Base-by-base conservation (phyloP, 2,329 filamentous ascomycete species). In the Fusarium pseudoanthophilum region DNA sequence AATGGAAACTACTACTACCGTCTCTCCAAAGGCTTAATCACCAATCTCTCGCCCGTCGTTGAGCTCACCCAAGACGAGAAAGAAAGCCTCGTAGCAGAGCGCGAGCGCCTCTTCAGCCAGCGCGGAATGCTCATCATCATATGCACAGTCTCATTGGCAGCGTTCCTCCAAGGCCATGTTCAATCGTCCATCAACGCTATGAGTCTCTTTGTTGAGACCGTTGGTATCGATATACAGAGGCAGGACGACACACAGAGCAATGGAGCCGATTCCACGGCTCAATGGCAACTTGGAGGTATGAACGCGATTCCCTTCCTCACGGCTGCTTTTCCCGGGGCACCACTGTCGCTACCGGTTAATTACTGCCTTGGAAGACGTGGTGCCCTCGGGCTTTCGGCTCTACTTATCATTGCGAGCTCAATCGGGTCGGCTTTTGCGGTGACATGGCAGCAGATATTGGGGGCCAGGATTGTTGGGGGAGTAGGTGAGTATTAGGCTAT, bases 131-230 rank as follows among this genome's bases (percentile, higher is more conserved):
- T 71, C 20, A 51, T 64, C 32, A 61, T 76, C 15, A 76, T 76
- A 30, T 61, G 40, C 48, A 84, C 82, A 6, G 83, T 85, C 7
- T 82, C 82, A 1, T 78, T 85, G 0, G 82, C 83, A 4, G 84
- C 83, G 1, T 84, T 85, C 39, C 76, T 85, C 1, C 83, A 85
- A 60, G 84, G 84, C 16, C 82, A 83, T 28, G 83, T 85, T 5
- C 83, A 85, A 66, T 81, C 81, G 0, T 84, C 81, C 20, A 79
- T 85, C 64, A 84, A 84, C 63, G 81, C 80, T 14, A 81, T 82
- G 6, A 81, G 79, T 4, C 61, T 84, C 0, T 84, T 68, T 36
- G 69, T 67, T 2, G 66, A 77, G 46, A 68, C 63, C 2, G 42
- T 76, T 8, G 65, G 59, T 21, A 64, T 76, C 10, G 21, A 46